Base-by-base conservation (phyloP, 441 rosid species). In the Populus hybrid region DNA sequence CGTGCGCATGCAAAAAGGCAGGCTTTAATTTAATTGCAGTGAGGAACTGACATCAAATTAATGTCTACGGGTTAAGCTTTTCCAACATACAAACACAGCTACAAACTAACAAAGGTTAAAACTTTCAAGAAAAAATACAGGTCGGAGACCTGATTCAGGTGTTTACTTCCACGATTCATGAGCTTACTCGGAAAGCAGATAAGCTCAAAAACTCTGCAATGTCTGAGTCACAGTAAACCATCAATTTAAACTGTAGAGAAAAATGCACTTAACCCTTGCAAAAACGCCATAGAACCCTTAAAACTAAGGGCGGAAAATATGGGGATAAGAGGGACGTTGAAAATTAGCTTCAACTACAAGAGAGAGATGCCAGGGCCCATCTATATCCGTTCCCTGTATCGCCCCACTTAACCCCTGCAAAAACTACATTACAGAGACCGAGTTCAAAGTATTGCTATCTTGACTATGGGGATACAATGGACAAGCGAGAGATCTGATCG, bases 401-500 rank as follows among this genome's bases (percentile, higher is more conserved):
- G 61, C 40, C 61, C 79, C 63, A 38, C 50, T 40, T 40, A 10
- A 40, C 46, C 65, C 65, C 75, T 1, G 66, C 71, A 10, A 59
- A 24, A 28, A 68, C 40, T n/a, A 70, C 63, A 20, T 14, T 21
- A 24, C 10, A 64, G 63, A 65, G 32, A 18, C 59, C 9, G 10
- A 21, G 7, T 70, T 70, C 57, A 70, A 21, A 59, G 30, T 77
- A 69, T 34, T 23, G n/a, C 38, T 69, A 46, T 69, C 73, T 35
- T 32, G 67, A 72, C 69, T 34, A 76, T 68, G 69, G 64, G 69
- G 64, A 30, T 18, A 67, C n/a, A 35, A 73, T 59, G 42, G 36
- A 9, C n/a, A 46, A n/a, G 32, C 30, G n/a, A 76, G 30, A 6
- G 67, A 68, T 10, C 67, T 24, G 79, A 69, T 30, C 11, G 36